A percentile compares a stretch with the other conserved stretches of the same genome.
These are phyloP conservation scores for Canariomyces notabilis DNA, from an alignment of 2,329 filamentous ascomycete genomes.

Conservation along the genomic window DNA sequence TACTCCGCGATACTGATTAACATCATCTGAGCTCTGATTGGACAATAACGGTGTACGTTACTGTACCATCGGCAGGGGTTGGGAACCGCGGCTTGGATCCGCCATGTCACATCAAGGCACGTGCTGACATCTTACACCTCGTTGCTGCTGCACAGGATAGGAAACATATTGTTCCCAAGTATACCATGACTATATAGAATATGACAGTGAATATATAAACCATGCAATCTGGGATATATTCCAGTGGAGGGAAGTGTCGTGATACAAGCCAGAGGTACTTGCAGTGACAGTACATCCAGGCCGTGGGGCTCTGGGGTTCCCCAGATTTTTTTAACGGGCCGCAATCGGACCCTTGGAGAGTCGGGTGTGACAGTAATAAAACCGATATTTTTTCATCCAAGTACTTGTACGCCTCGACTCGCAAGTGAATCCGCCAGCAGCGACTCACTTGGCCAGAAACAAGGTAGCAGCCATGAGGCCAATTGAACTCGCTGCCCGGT, in stretches of 20 bases:
- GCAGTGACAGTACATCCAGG: too few species aligned
- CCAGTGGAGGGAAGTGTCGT: too few species aligned
- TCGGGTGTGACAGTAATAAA: constrained; percentile 9
- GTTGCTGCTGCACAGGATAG: not conserved
- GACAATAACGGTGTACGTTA: not conserved
- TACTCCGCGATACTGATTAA: not conserved
- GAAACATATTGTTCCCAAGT: too few species aligned
- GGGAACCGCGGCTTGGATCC: not conserved
- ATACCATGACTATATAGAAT: too few species aligned
- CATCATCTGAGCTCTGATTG: constrained; percentile 6
- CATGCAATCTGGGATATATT: too few species aligned
- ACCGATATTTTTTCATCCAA: constrained; percentile 17
- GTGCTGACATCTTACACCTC: not conserved
- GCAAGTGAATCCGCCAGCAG: constrained; percentile 5
- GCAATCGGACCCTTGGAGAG: constrained; percentile 12
- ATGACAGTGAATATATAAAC: too few species aligned
- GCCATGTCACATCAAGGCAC: not conserved
- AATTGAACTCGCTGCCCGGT: constrained; percentile 46
- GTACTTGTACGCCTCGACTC: too few species aligned
- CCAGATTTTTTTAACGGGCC: constrained; percentile 15
- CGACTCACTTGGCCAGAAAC: constrained; percentile 13
- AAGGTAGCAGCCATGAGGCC: constrained; percentile 39
- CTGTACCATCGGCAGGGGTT: not conserved
- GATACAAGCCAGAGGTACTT: not conserved
- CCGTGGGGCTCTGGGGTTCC: constrained; percentile 1